Evolutionary conservation across 148 eudicot species (phyloP), one percentile per base, ranked within the genome.

Genomic region (Heliosperma pusillum): DNA sequence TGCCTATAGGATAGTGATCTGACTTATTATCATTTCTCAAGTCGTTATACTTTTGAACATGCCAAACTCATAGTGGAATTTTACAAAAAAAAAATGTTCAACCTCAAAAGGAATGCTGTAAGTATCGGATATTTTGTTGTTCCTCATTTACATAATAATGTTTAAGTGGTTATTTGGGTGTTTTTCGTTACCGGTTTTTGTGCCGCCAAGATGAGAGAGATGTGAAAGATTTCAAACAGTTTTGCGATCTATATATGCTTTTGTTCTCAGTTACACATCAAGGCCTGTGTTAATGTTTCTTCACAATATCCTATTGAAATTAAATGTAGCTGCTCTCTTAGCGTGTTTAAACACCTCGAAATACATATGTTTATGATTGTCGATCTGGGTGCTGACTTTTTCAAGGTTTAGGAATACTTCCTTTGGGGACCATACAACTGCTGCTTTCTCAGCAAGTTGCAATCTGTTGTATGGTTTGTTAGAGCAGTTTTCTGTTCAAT

Each of bases 241-340:
- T 79, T 69, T 52, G 19, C 22, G 10, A 36, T n/a, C 42, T 61
- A n/a, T n/a, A n/a, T n/a, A 63, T 53, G 26, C 45, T 45, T 73
- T 72, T 73, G 24, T n/a, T 30, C n/a, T 79, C 30, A 4, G 68
- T 53, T 56, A 15, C 22, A 15, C 50, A 62, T 30, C 7, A 70
- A 26, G 36, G 40, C 16, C 59, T 16, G 52, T 26, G 36, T 36
- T 50, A 19, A 12, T n/a, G 25, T 52, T 69, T 30, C 57, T 69
- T 70, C 21, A 70, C 66, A 24, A 47, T 47, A 66, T 55, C 30
- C n/a, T 25, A 20, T 17, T 79, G 36, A 21, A 69, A 42, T 29
- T 13, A 7, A 66, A 16, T 45, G 63, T 61, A 69, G 33, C 57
- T n/a, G 40, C 45, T 27, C 53, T 66, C 21, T 6, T 10, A 24